Conservation (phyloP, 2,329 filamentous ascomycete genomes). For the Colletotrichum chlorophyti region DNA sequence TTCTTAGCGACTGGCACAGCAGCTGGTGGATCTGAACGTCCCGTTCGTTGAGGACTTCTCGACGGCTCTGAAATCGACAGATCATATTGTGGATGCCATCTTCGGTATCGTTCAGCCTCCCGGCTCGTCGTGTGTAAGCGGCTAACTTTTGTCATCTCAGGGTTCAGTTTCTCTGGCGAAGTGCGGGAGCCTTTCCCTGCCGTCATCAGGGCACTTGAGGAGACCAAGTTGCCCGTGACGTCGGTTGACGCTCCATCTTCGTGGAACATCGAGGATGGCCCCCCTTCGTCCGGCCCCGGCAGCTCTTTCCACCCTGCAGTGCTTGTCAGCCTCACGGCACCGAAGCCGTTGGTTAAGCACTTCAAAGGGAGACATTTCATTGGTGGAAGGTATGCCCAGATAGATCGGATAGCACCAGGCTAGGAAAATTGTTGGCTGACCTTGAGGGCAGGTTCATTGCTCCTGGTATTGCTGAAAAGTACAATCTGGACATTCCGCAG, state of each 20-base stretch:
- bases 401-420: background rate
- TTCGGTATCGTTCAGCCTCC: slow-evolving; percentile 69
- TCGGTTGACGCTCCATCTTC: slow-evolving; percentile 93
- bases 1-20: slow-evolving; percentile 76
- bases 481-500: slow-evolving; percentile 79
- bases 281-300: slow-evolving; percentile 78
- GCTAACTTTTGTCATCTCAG: slow-evolving; percentile 45
- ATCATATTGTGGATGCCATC: slow-evolving; percentile 90
- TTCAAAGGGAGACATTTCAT: slow-evolving; percentile 92
- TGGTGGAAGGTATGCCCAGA: slow-evolving; percentile 72
- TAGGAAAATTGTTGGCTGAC: slow-evolving; percentile 10
- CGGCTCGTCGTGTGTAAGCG: slow-evolving; percentile 9
- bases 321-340: slow-evolving; percentile 88
- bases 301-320: slow-evolving; percentile 81
- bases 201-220: slow-evolving; percentile 79
- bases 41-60: slow-evolving; percentile 86
- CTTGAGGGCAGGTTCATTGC: slow-evolving; percentile 73
- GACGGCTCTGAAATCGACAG: slow-evolving; percentile 67
- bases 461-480: slow-evolving; percentile 80
- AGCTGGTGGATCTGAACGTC: slow-evolving; percentile 82
- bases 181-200: slow-evolving; percentile 90
- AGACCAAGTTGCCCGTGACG: slow-evolving; percentile 77
- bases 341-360: slow-evolving; percentile 85
- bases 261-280: slow-evolving; percentile 91
- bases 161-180: slow-evolving; percentile 91